Evolutionary conservation across 352 stramenopile genomes (phyloP).

Genomic region (Phytopythium sindhum): DNA sequence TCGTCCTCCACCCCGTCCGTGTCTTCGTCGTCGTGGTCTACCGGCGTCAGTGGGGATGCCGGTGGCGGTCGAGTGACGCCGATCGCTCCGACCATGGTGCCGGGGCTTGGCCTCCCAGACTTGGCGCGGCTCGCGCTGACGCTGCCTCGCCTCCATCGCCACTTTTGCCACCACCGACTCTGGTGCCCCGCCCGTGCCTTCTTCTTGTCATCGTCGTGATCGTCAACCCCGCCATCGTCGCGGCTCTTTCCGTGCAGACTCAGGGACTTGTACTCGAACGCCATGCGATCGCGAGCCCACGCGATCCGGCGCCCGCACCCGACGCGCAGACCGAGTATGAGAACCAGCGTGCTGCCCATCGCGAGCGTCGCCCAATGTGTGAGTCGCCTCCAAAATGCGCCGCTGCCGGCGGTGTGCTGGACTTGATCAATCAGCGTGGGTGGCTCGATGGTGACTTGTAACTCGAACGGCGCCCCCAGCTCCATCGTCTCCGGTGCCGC

Average conservation of each 20-base stretch:
- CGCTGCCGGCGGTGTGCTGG: constrained; percentile 11
- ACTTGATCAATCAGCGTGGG: not conserved
- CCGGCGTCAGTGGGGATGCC: not conserved
- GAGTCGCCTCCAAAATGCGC: constrained; percentile 25
- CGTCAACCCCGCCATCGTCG: not conserved
- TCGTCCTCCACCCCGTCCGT: constrained; percentile 22
- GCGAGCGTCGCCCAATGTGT: constrained; percentile 13
- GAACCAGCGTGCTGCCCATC: constrained; percentile 4
- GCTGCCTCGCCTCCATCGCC: constrained; percentile 4
- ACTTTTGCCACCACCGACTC: not conserved
- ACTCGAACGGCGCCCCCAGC: not conserved
- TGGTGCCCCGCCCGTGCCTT: not conserved
- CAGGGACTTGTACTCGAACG: constrained; percentile 52
- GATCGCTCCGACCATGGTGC: not conserved
- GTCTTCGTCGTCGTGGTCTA: constrained; percentile 17
- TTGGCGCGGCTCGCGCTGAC: not conserved
- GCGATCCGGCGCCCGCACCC: constrained; percentile 11
- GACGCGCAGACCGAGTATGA: constrained; percentile 17
- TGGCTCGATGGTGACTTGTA: not conserved
- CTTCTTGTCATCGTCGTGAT: not conserved
- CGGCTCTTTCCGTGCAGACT: constrained; percentile 12
- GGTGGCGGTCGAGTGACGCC: not conserved
- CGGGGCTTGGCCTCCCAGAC: not conserved
- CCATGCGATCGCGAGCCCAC: constrained; percentile 16
- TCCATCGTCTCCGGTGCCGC: not conserved